phyloP scores from a whole-genome alignment of 1,284 basidiomycete genomes.

The Microbotryomycetes sp. region DNA sequence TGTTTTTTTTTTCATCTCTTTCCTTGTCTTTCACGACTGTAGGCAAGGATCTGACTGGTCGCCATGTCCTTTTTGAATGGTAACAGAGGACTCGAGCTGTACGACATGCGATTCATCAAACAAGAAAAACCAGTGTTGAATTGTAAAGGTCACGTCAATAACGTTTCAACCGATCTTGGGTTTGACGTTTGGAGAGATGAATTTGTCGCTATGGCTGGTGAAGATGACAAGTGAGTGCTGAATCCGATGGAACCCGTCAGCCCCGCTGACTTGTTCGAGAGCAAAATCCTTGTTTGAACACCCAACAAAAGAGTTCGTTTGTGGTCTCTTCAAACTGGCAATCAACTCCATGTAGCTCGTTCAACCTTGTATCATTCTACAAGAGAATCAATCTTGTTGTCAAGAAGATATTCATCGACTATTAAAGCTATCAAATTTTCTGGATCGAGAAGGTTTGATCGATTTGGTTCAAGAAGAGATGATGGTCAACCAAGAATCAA shows the following conservation, averaged over 20 bases:
- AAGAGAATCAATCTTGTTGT: neutral
- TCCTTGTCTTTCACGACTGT: too few relatives aligned
- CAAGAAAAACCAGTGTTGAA: neutral
- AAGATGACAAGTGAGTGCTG: constrained; percentile 3
- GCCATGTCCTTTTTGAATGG: neutral
- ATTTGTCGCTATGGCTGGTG: constrained; percentile 16
- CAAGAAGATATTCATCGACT: neutral
- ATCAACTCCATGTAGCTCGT: too few relatives aligned
- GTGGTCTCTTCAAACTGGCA: neutral
- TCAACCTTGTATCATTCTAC: neutral
- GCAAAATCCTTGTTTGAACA: too few relatives aligned
- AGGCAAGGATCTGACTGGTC: too few relatives aligned
- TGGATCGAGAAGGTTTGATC: neutral
- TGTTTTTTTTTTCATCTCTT: neutral
- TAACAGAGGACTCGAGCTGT: constrained; percentile 10
- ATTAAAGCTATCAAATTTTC: neutral
- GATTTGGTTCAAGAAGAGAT: neutral
- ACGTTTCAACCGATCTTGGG: neutral
- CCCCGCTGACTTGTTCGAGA: neutral
- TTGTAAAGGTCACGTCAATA: neutral
- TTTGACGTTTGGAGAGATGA: constrained; percentile 19
- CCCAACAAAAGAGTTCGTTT: too few relatives aligned
- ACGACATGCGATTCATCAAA: constrained; percentile 20
- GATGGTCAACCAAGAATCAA: neutral
- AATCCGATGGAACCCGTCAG: neutral